These are phyloP conservation scores for Diaporthe nobilis DNA, from an alignment of 2,329 filamentous ascomycete species.

Conservation along the genomic window DNA sequence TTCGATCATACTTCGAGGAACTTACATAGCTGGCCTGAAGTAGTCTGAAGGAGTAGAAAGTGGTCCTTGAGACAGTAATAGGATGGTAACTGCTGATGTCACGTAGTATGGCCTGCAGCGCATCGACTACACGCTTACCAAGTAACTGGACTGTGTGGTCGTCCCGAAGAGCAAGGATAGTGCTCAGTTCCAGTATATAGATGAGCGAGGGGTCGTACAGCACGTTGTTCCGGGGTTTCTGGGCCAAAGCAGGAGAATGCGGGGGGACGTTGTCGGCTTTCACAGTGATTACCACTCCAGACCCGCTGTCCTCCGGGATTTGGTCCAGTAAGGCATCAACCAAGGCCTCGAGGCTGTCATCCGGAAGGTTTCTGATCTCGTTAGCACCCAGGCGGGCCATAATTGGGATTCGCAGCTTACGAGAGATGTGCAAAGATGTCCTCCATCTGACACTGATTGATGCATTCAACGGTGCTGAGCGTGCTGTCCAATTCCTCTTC, in stretches of 20 bases:
- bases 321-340: constrained; percentile 83
- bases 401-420: constrained; percentile 61
- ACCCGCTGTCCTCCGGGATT: constrained; percentile 85
- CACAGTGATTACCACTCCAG: constrained; percentile 86
- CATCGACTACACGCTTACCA: constrained; percentile 84
- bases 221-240: constrained; percentile 69
- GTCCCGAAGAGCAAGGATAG: constrained; percentile 83
- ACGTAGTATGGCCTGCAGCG: constrained; percentile 84
- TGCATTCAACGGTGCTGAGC: constrained; percentile 92
- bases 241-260: constrained; percentile 69
- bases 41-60: constrained; percentile 88
- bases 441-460: constrained; percentile 89
- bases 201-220: constrained; percentile 88
- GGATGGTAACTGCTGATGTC: constrained; percentile 85
- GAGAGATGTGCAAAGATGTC: constrained; percentile 87
- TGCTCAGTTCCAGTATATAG: constrained; percentile 93
- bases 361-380: constrained; percentile 55
- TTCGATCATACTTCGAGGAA: constrained; percentile 45
- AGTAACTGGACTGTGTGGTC: constrained; percentile 78
- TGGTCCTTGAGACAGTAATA: constrained; percentile 84
- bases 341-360: constrained; percentile 58
- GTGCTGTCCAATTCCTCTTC: constrained; percentile 98
- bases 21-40: constrained; percentile 88
- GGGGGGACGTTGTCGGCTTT: constrained; percentile 84
- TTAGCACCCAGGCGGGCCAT: neutral